Conservation (phyloP, 176 grass and related monocot genomes). For the Pontederia crassipes region DNA sequence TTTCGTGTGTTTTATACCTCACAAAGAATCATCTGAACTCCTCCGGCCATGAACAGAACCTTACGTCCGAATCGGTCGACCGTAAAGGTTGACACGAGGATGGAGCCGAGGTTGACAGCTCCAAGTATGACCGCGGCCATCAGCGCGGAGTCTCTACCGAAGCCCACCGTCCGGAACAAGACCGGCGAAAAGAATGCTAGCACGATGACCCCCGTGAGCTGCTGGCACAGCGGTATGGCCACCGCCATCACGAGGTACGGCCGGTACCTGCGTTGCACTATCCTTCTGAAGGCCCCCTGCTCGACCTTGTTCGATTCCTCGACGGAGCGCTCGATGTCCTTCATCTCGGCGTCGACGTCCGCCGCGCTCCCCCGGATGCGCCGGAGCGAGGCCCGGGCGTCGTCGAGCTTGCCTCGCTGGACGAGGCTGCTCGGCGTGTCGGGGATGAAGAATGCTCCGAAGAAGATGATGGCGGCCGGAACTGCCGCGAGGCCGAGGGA, state of each 20-base stretch:
- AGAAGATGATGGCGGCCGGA: slow-evolving; percentile 43
- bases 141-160: slow-evolving; percentile 54
- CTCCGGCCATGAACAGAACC: slow-evolving; percentile 67
- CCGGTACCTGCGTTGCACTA: slow-evolving; percentile 49
- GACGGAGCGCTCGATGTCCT: slow-evolving; percentile 25
- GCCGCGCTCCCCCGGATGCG: slow-evolving; percentile 41
- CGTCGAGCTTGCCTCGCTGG: slow-evolving; percentile 35
- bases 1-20: slow-evolving; percentile 22
- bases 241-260: slow-evolving; percentile 63
- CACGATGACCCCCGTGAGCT: slow-evolving; percentile 71
- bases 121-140: slow-evolving; percentile 61
- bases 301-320: slow-evolving; percentile 26
- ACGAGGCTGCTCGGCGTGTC: slow-evolving; percentile 78
- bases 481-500: slow-evolving; percentile 67
- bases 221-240: slow-evolving; percentile 67
- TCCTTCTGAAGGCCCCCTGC: slow-evolving; percentile 50
- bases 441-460: slow-evolving; percentile 55
- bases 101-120: slow-evolving; percentile 36
- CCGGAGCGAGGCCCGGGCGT: slow-evolving; percentile 38
- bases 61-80: slow-evolving; percentile 71
- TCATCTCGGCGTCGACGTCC: slow-evolving; percentile 62
- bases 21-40: slow-evolving; percentile 46
- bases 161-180: slow-evolving; percentile 65
- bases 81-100: slow-evolving; percentile 49
- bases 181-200: slow-evolving; percentile 81